Base-by-base conservation (phyloP, 163 green algal genomes). In the Chlorella variabilis region DNA sequence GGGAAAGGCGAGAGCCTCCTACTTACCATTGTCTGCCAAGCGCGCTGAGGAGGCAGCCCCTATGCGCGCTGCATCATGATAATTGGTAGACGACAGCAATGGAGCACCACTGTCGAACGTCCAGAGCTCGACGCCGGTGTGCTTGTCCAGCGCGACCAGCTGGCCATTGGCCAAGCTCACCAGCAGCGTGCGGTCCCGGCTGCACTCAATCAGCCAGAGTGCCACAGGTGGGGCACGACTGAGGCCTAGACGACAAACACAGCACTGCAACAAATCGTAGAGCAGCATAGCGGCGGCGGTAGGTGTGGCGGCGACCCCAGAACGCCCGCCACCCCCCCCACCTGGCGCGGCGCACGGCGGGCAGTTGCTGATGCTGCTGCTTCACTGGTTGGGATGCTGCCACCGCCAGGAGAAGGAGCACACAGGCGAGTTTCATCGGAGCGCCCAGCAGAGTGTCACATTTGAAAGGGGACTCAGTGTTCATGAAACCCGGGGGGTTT, bases 101-200 rank as follows among this genome's bases (percentile, higher is more conserved):
- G 96, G 95, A 2, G 81, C 71, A 29, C 95, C 96, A 11, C 90
- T 92, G 79, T 97, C 90, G 69, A 96, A 97, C 2, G 87, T 90
- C 96, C 96, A 99, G 67, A 93, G 73, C 5, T 86, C 36, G 2
- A 82, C 45, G 13, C 96, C 96, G 0, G 89, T 95, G 15, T 88
- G 69, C 18, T 65, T 38, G 59, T 98, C 91, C 4, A 99, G 45
- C 0, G 93, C 92, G 20, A 94, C 87, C n/a, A 99, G 68, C 9
- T 80, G 86, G 27, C 96, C 96, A 77, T 98, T 95, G 36, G 98
- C 84, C 33, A 96, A 77, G 38, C 87, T 92, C 5, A 98, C 93
- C 27, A 98, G 74, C 48, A 98, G 81, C 34, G 87, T 83, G 27
- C 33, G 29, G 11, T 77, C 68, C 0, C 38, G 31, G 33, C 66